Evolutionary conservation across 108 stramenopile species (phyloP).

Genomic region (Thalassiosira profunda): DNA sequence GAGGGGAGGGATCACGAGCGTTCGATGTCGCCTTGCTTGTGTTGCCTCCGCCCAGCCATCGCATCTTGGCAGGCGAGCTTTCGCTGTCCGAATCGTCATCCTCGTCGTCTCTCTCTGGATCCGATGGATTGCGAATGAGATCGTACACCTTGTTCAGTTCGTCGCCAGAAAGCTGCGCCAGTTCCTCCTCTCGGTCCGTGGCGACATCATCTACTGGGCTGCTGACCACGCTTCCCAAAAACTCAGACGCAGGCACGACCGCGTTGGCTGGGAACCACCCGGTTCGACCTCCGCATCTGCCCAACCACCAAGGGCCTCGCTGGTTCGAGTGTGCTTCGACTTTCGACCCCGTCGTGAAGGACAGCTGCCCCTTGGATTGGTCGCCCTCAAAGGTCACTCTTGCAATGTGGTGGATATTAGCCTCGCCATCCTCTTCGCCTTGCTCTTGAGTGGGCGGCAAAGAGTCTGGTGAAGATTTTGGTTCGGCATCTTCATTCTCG

Average conservation of each 20-base stretch:
- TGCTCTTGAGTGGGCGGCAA: not conserved
- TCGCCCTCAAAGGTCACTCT: constrained; percentile 43
- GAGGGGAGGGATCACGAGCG: constrained; percentile 16
- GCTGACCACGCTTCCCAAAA: constrained; percentile 6
- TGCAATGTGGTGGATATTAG: constrained; percentile 46
- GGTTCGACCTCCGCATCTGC: constrained; percentile 41
- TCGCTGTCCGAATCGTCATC: constrained; percentile 1
- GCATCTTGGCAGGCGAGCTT: constrained; percentile 21
- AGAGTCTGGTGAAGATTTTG: not conserved
- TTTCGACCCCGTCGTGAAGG: constrained; percentile 40
- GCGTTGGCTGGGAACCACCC: constrained; percentile 52
- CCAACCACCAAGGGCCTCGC: constrained; percentile 52
- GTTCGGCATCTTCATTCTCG: not conserved
- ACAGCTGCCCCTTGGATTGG: constrained; percentile 42
- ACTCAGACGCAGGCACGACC: constrained; percentile 49
- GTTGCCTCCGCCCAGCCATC: constrained; percentile 19
- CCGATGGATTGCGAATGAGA: constrained; percentile 53
- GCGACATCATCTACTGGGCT: constrained; percentile 7
- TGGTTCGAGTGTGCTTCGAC: constrained; percentile 52
- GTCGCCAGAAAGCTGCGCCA: constrained; percentile 17
- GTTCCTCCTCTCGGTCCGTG: constrained; percentile 19
- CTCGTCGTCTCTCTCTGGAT: constrained; percentile 22
- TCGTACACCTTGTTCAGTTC: constrained; percentile 41
- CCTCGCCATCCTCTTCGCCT: constrained; percentile 33
- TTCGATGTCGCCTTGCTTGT: not conserved